Percentiles rank a stretch among this genome's conserved stretches.
These are phyloP conservation scores for Didymella keratinophila DNA, from an alignment of 2,329 filamentous ascomycete species.

Conservation along the genomic window DNA sequence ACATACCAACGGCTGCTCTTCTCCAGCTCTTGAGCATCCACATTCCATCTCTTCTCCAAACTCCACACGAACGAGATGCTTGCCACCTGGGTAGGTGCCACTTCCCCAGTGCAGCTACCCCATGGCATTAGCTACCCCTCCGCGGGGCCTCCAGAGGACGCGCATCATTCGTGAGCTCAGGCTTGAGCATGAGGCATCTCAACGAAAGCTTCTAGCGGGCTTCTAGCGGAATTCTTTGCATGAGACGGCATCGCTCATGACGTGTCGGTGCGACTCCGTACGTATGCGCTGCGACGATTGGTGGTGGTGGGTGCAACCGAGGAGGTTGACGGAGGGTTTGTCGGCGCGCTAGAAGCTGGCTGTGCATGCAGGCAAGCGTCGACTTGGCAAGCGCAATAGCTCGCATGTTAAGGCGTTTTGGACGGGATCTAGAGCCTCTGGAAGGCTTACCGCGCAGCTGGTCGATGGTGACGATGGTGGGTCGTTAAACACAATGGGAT, in stretches of 20 bases:
- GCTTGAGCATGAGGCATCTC: conserved; percentile 12
- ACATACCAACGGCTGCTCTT: background rate
- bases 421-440: conserved; percentile 20
- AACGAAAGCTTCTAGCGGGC: conserved; percentile 14
- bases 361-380: conserved; percentile 8
- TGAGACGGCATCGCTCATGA: conserved; percentile 7
- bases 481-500: conserved; percentile 12
- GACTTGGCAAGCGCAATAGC: conserved; percentile 15
- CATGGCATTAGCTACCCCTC: conserved; percentile 7
- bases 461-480: conserved; percentile 16
- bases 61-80: background rate
- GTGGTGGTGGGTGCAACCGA: conserved; percentile 2
- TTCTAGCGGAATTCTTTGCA: conserved; percentile 20
- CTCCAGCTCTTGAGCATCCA: background rate
- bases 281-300: conserved; percentile 5
- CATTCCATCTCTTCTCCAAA: background rate
- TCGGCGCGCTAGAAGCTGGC: conserved; percentile 18
- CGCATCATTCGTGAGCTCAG: conserved; percentile 7
- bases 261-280: conserved; percentile 9
- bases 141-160: background rate
- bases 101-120: conserved; percentile 3
- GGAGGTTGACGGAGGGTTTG: conserved; percentile 19
- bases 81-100: background rate
- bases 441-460: conserved; percentile 14
- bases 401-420: conserved; percentile 19